A percentile compares a stretch with the other conserved stretches of the same genome.
Conservation (phyloP, 768 basidiomycete genomes). For the Gloeophyllum trabeum region DNA sequence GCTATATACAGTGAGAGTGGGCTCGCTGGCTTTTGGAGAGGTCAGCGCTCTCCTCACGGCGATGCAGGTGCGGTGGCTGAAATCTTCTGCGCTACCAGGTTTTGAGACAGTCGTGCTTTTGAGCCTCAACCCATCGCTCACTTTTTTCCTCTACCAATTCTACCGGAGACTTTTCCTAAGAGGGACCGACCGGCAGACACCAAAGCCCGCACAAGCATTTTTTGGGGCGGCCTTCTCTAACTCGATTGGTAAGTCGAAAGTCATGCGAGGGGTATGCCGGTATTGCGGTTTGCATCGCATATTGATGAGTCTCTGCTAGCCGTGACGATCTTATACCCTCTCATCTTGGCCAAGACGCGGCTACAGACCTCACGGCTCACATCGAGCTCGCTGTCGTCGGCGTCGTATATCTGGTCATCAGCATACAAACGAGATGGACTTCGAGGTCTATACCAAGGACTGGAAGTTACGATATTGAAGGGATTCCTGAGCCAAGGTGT, state of each 20-base stretch:
- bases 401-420: conserved; percentile 11
- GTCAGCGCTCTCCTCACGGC: conserved; percentile 14
- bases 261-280: too few relatives aligned
- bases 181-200: conserved; percentile 14
- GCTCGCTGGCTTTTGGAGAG: conserved; percentile 44
- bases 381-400: conserved; percentile 19
- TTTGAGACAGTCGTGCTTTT: conserved; percentile 38
- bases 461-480: conserved; percentile 38
- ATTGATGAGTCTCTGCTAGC: conserved; percentile 18
- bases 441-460: conserved; percentile 41
- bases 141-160: conserved; percentile 40
- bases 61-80: background rate
- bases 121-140: conserved; percentile 47
- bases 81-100: conserved; percentile 19
- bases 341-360: conserved; percentile 50
- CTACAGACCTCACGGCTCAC: conserved; percentile 27
- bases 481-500: conserved; percentile 32
- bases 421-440: conserved; percentile 11
- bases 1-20: conserved; percentile 38
- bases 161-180: conserved; percentile 26
- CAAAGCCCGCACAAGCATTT: conserved; percentile 36
- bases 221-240: conserved; percentile 45
- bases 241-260: conserved; percentile 30
- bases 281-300: background rate
- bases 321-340: conserved; percentile 37